Evolutionary conservation across 2,329 filamentous ascomycete genomes (phyloP), one percentile per base, ranked within the genome.

Genomic region (Arthrobotrys megalospora): DNA sequence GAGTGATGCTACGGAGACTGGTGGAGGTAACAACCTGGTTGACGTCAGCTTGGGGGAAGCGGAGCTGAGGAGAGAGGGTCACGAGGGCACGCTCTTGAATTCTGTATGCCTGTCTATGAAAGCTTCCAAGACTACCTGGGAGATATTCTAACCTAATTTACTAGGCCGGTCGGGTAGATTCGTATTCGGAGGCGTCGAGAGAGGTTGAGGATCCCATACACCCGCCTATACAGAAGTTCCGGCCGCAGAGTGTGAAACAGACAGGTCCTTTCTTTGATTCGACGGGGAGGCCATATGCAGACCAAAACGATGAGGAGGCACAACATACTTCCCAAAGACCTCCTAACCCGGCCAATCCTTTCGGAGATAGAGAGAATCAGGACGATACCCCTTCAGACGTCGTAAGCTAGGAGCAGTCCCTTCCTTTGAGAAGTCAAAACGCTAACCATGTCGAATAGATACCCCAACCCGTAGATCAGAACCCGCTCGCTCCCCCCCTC

Each of bases 221-320:
- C 12, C 73, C 66, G 12, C 73, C 73, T 14, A 47, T 77, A 32
- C 73, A 77, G 16, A 77, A 71, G 32, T 77, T 77, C 34, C 47
- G 66, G n/a, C 50, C 66, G 12, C 66, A 66, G 41, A 65, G 43
- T 34, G 50, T 63, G 8, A 63, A 45, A 34, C 24, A 58, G n/a
- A 45, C 28, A 2, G 2, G 38, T 6, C 19, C 41, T 45, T 52
- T 60, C 45, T 45, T 62, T 11, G 43, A 66, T 53, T 21, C 41
- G n/a, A 24, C 73, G 5, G 62, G 41, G n/a, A 47, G 28, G n/a
- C 48, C 96, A 6, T 94, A 98, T 83, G 89, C 98, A 58, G 43
- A 52, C 19, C 28, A 41, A 11, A 24, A 36, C 11, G 50, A 66
- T 66, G 43, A 60, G 2, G 71, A 68, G 21, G n/a, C 16, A 24